A percentile compares a stretch with the other conserved stretches of the same genome.
Conservation (phyloP, 1,284 basidiomycete species). For the Rhizoctonia solani region DNA sequence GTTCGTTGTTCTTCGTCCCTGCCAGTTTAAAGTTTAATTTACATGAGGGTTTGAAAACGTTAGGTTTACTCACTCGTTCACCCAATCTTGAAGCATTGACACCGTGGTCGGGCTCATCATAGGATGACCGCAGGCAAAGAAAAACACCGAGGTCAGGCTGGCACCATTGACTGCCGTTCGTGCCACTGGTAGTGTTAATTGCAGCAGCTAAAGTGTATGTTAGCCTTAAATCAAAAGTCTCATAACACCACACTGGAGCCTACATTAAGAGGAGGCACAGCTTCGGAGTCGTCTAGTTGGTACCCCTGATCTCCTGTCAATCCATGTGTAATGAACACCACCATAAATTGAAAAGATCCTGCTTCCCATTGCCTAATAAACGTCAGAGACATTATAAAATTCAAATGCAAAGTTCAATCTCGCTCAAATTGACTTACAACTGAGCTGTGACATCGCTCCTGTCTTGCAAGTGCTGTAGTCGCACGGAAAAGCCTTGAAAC, state of each 20-base stretch:
- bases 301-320: constrained; percentile 16
- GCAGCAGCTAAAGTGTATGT: background rate
- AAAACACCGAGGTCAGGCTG: background rate
- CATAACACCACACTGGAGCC: background rate
- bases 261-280: background rate
- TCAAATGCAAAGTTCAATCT: background rate
- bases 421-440: background rate
- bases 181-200: background rate
- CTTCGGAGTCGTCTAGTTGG: background rate
- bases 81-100: background rate
- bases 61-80: background rate
- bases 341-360: background rate
- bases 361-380: background rate
- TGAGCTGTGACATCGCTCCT: background rate
- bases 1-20: too few species aligned
- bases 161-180: background rate
- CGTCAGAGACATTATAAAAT: background rate
- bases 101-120: background rate
- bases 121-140: constrained; percentile 20
- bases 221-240: background rate
- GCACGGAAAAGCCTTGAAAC: background rate
- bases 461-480: background rate
- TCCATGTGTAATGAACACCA: constrained; percentile 14
- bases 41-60: background rate
- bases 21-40: background rate